Evolutionary conservation across 2,329 filamentous ascomycete genomes (phyloP), one percentile per base, ranked within the genome.

Genomic region (Claviceps digitariae): DNA sequence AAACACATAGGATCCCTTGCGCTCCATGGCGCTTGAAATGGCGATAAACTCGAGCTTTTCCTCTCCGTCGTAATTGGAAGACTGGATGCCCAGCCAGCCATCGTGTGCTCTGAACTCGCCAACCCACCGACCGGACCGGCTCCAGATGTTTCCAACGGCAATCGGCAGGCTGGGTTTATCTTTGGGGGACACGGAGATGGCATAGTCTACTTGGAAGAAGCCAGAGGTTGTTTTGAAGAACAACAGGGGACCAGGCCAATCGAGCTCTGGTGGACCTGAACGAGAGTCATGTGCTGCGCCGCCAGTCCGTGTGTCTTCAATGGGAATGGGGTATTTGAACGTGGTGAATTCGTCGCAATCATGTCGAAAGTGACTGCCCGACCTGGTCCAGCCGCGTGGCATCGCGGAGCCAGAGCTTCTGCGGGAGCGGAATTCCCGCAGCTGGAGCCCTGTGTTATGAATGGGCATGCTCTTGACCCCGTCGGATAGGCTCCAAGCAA

Each of bases 31-130:
- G 10, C 63, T 65, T 36, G 69, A 72, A 8, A 74, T 65, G 52
- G 71, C 70, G 15, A 74, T 63, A 50, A 74, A 72, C 58, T 74
- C 71, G 27, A 74, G 65, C 49, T 63, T 65, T 62, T 72, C 71
- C 47, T 71, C 69, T 44, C 70, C 70, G 7, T 70, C 69, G 52
- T 74, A 70, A 59, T 74, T 74, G 55, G 69, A 71, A n/a, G 69
- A 67, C 58, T 74, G 71, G 5, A 74, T 59, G 9, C 72, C 72
- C 40, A 74, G 59, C 72, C 72, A 74, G 36, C 65, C 66, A 51
- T 74, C 71, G 57, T 74, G 72, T n/a, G 70, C 66, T 41, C 71
- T 66, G 38, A 74, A 66, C 48, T 68, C 65, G 29, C 71, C 71
- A n/a, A 70, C 62, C 70, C 70, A 73, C 34, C 62, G 61, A 44